phyloP scores from a whole-genome alignment of 2,329 filamentous ascomycete species.

The Acrocalymma vagum region DNA sequence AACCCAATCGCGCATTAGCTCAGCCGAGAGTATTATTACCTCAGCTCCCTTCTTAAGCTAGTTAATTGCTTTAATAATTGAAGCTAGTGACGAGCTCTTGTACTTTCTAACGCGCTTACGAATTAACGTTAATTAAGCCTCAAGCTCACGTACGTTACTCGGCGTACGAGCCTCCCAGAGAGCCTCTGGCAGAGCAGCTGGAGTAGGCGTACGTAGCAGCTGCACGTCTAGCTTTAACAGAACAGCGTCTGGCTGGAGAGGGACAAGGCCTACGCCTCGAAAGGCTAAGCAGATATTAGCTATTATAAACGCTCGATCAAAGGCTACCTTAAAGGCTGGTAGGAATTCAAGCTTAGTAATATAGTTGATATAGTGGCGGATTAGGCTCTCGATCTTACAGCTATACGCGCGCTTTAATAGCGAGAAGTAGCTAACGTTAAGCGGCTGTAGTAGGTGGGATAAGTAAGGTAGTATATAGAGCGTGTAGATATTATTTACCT shows the following conservation, averaged over 20 bases:
- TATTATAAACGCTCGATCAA: background rate
- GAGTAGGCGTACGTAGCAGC: constrained; percentile 4
- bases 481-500: constrained; percentile 12
- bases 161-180: constrained; percentile 3
- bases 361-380: background rate
- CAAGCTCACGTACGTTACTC: constrained; percentile 3
- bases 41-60: too few relatives aligned
- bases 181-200: constrained; percentile 5
- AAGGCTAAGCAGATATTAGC: constrained; percentile 6
- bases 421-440: background rate
- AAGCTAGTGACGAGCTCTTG: too few relatives aligned
- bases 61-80: too few relatives aligned
- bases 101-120: too few relatives aligned
- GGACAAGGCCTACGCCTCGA: constrained; percentile 6
- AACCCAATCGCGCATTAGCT: constrained; percentile 1
- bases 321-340: background rate
- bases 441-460: constrained; percentile 1
- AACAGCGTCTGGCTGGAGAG: constrained; percentile 10
- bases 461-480: too few relatives aligned
- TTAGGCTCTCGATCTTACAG: background rate
- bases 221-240: constrained; percentile 3
- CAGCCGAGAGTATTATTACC: constrained; percentile 4
- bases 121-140: constrained; percentile 2
- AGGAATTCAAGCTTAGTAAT: background rate
- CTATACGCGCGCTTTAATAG: background rate